Evolutionary conservation across 768 basidiomycete species (phyloP), one percentile per base, ranked within the genome.

Genomic region (Gloeopeniophorella convolvens): DNA sequence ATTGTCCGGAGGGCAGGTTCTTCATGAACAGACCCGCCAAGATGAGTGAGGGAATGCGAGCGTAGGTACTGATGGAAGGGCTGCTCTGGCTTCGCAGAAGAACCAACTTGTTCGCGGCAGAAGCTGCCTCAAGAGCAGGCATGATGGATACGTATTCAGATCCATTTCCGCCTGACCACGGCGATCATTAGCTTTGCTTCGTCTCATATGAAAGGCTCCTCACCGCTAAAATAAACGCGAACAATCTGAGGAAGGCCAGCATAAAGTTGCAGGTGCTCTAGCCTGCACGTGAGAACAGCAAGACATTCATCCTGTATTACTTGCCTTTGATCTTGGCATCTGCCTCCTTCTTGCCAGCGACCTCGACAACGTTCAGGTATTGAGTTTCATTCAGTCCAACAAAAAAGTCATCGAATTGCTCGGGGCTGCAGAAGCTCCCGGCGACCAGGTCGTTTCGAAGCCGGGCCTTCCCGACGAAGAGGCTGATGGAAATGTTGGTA

Each of bases 21-120:
- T 76, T 54, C 67, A 69, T 68, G 61, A 77, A 79, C 34, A 78
- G 51, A 24, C 67, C 75, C 27, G 81, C 76, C 45, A 85, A 65
- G 21, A 68, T 70, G 23, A 87, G 64, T 13, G 70, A 72, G 30
- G 78, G 79, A 31, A 85, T 60, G 34, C 75, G 68, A 40, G 72
- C 69, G 35, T 68, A 70, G 15, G 77, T 65, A 37, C 74, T 75
- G 36, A 63, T 60, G 12, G 74, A 71, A 8, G 65, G 60, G 26
- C 72, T 69, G 49, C 65, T 70, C 24, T 71, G 63, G n/a, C 76
- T 70, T 58, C 76, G 74, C 18, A 90, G 65, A 24, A 83, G 63
- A 36, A 83, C 77, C 26, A 91, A 62, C 65, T 89, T 90, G 36
- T 79, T 76, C 26, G 79, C 65, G 11, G 86, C 68, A 43, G 81